Conservation (phyloP, 257 asterid genomes). For the Gynochthodes officinalis region DNA sequence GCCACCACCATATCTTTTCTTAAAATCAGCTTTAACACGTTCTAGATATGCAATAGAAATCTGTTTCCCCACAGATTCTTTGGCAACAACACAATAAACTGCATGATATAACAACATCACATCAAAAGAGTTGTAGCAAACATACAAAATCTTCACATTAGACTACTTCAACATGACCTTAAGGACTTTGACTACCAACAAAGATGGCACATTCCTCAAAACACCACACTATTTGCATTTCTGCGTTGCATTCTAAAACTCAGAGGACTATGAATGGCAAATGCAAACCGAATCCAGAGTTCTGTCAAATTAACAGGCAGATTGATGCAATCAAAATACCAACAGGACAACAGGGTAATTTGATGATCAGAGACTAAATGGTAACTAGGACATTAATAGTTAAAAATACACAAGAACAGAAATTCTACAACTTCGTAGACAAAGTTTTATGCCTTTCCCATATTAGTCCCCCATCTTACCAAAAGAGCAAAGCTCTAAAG, state of each 20-base stretch:
- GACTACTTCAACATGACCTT: not conserved
- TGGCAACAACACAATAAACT: slow-evolving; percentile 93
- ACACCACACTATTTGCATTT: not conserved
- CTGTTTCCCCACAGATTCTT: slow-evolving; percentile 89
- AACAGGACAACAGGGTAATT: not conserved
- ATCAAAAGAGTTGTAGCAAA: not conserved
- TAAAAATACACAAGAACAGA: not conserved
- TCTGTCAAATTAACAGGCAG: not conserved
- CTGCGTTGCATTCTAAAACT: not conserved
- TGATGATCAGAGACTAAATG: not conserved
- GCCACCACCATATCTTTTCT: slow-evolving; percentile 89
- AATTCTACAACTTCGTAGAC: no score
- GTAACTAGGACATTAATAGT: not conserved
- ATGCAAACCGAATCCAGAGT: not conserved
- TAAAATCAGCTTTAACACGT: slow-evolving; percentile 83
- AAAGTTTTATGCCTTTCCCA: not conserved
- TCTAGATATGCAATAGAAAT: slow-evolving; percentile 83
- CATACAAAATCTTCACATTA: not conserved
- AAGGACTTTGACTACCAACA: not conserved
- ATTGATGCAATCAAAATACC: slow-evolving; percentile 6
- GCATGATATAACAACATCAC: slow-evolving; percentile 23
- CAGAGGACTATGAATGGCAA: not conserved
- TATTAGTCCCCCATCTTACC: no score
- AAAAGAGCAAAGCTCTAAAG: not conserved
- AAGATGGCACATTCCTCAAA: not conserved